Evolutionary conservation across 2,329 filamentous ascomycete species (phyloP), one percentile per base, ranked within the genome.

Genomic region (Hyphodiscus sp.): DNA sequence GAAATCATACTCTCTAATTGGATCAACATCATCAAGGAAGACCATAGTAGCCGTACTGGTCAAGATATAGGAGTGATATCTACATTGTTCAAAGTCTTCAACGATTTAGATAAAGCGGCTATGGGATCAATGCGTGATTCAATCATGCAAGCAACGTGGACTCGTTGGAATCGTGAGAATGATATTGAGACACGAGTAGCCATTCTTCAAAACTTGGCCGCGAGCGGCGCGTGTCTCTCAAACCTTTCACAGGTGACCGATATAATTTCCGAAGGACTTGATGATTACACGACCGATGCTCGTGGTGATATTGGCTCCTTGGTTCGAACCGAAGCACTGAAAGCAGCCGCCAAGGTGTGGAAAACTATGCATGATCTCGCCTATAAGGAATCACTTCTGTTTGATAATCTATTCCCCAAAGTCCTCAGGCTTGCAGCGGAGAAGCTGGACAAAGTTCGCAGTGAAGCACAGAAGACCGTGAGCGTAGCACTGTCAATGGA

Each of bases 221-320:
- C 71, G 33, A 78, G 75, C 53, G 69, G 70, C 6, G 66, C 79
- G 4, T 45, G 64, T 8, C 33, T 55, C 1, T 54, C 49, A 1
- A 49, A 59, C 41, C 41, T 56, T 9, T 13, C 41, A 6, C 20
- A 47, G 1, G 62, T 66, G 38, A 44, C 57, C 8, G 19, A 53
- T 18, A 56, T 68, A 13, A 68, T 86, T 9, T 65, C 69, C 0
- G 77, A 79, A 42, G 82, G 85, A 0, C 71, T 99, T 26, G 86
- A 92, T 60, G 91, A 99, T 67, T 97, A 97, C 65, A 95, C 89
- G 0, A 91, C 89, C 2, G 92, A 89, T 60, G 85, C 91, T 15
- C 79, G 91, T 53, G 94, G 94, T 16, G 94, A 99, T 65, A 80
- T 97, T 47, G 94, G 94, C 5, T 95, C 91, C 0, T 81, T 91